A percentile compares a stretch with the other conserved stretches of the same genome.
phyloP scores from a whole-genome alignment of 768 basidiomycete species.

The Agaricus bisporus region DNA sequence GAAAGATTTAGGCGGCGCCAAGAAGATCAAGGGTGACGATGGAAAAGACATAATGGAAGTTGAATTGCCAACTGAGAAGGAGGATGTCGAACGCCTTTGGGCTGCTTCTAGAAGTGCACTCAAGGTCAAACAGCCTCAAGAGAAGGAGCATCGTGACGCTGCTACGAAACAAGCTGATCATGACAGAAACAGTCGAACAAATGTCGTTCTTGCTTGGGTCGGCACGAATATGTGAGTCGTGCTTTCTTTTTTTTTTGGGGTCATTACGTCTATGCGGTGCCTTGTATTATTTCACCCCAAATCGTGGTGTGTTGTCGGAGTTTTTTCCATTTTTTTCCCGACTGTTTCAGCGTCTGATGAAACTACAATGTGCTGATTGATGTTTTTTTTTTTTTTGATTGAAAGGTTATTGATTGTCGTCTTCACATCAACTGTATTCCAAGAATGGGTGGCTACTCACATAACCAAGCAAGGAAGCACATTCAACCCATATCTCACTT shows the following conservation, averaged over 20 bases:
- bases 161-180: conserved; percentile 87
- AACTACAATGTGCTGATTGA: conserved; percentile 2
- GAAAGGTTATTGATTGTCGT: conserved; percentile 61
- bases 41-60: conserved; percentile 88
- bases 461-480: conserved; percentile 39
- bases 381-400: not conserved
- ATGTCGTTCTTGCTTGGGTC: conserved; percentile 79
- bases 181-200: conserved; percentile 78
- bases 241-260: conserved; percentile 10
- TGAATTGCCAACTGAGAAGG: conserved; percentile 71
- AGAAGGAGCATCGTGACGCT: conserved; percentile 79
- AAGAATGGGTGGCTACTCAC: conserved; percentile 66
- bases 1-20: conserved; percentile 87
- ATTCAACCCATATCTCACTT: conserved; percentile 87
- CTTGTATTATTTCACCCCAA: conserved; percentile 2
- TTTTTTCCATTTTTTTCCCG: not conserved
- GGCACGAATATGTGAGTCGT: conserved; percentile 74
- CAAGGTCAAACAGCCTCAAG: conserved; percentile 58
- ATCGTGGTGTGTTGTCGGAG: not conserved
- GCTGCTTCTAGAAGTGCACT: conserved; percentile 66
- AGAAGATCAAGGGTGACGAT: conserved; percentile 79
- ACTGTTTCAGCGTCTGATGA: not conserved
- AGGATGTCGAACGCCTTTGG: conserved; percentile 90
- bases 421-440: conserved; percentile 75
- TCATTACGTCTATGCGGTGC: conserved; percentile 3